phyloP scores from a whole-genome alignment of 371 early-diverging fungal genomes.

The Mortierella sp. region DNA sequence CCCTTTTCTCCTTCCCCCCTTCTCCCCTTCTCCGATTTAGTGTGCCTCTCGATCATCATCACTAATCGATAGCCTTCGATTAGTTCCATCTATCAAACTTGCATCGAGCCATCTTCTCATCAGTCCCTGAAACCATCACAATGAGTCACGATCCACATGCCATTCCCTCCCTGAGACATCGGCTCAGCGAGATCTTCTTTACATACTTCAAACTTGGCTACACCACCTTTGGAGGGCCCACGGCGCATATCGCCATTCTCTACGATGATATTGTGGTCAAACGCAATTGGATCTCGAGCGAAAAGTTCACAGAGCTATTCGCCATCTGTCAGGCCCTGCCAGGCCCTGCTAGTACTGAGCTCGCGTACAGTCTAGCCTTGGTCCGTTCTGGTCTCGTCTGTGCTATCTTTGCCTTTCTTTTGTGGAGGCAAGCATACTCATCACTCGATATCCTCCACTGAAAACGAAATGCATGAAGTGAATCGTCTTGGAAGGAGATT shows the following conservation, averaged over 20 bases:
- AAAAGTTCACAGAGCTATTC: constrained; percentile 67
- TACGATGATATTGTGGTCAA: constrained; percentile 60
- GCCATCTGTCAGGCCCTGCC: constrained; percentile 69
- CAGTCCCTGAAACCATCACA: no score
- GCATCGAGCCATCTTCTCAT: no score
- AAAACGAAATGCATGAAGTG: not conserved
- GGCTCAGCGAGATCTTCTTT: constrained; percentile 21
- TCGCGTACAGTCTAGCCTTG: constrained; percentile 63
- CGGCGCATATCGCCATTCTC: constrained; percentile 67
- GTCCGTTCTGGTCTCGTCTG: constrained; percentile 60
- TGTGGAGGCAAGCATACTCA: constrained; percentile 55
- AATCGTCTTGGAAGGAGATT: no score
- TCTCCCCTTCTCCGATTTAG: no score
- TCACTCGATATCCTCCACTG: not conserved
- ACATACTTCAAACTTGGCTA: constrained; percentile 54
- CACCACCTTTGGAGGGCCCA: constrained; percentile 70
- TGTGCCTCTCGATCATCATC: no score
- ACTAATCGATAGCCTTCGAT: no score
- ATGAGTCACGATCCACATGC: constrained; percentile 7
- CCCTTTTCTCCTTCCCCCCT: no score
- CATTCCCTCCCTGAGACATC: constrained; percentile 29
- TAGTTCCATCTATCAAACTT: no score
- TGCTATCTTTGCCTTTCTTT: constrained; percentile 60
- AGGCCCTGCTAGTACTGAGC: constrained; percentile 69
- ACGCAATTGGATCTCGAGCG: constrained; percentile 57